phyloP scores from a whole-genome alignment of 305 asterid species.

The Fraxinus angustifolia region DNA sequence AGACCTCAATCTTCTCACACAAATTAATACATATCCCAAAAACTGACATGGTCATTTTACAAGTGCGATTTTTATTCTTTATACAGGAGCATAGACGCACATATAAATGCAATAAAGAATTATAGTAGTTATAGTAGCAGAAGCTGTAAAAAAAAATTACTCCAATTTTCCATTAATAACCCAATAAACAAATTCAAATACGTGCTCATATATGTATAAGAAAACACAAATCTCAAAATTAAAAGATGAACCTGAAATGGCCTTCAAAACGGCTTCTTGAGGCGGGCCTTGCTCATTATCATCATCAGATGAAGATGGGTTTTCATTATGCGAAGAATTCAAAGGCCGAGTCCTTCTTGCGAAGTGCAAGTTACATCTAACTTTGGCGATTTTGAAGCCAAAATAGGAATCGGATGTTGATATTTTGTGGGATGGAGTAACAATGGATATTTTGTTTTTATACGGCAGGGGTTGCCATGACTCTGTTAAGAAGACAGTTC shows the following conservation, averaged over 20 bases:
- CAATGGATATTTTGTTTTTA: slow-evolving; percentile 18
- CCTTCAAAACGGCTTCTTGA: slow-evolving; percentile 92
- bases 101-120: not conserved
- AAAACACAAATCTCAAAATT: not conserved
- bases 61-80: not conserved
- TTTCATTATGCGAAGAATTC: slow-evolving; percentile 43
- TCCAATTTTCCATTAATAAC: not conserved
- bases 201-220: not conserved
- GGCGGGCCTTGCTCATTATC: slow-evolving; percentile 75
- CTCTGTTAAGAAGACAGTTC: slow-evolving; percentile 51
- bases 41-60: not conserved
- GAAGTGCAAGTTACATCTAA: slow-evolving; percentile 24
- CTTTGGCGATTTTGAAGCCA: slow-evolving; percentile 40
- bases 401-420: slow-evolving; percentile 27
- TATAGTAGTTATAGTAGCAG: not conserved
- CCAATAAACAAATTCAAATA: not conserved
- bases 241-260: slow-evolving; percentile 63
- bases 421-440: slow-evolving; percentile 29
- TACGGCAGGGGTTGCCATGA: slow-evolving; percentile 52
- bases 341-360: slow-evolving; percentile 27
- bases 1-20: not conserved
- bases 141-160: not conserved
- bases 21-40: not conserved
- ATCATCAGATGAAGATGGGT: slow-evolving; percentile 40
- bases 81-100: not conserved